These are phyloP conservation scores for Zopfochytrium polystomum DNA, from an alignment of 371 early-diverging fungal species.

Conservation along the genomic window DNA sequence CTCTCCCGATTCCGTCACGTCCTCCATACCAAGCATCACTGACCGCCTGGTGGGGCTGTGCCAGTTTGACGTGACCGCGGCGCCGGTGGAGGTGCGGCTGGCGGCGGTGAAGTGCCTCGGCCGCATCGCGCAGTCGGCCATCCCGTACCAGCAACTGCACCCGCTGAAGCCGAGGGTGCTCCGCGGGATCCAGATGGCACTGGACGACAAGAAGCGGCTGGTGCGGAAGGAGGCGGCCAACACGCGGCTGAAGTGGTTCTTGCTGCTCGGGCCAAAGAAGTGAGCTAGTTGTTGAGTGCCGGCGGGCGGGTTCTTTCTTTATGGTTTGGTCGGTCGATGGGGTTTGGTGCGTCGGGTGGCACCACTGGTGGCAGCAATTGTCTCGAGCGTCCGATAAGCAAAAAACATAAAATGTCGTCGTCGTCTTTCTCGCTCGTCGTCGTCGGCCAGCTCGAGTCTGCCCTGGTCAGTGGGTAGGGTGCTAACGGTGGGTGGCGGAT, in stretches of 20 bases:
- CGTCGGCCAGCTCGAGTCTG: slow-evolving; percentile 51
- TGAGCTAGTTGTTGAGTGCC: not conserved
- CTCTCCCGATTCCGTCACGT: not conserved
- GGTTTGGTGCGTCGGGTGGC: not conserved
- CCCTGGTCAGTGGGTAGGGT: slow-evolving; percentile 23
- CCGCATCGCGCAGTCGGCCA: slow-evolving; percentile 55
- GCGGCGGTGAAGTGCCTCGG: slow-evolving; percentile 70
- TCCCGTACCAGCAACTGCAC: slow-evolving; percentile 53
- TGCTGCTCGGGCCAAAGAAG: slow-evolving; percentile 29
- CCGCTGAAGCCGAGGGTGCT: slow-evolving; percentile 64
- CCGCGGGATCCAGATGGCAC: slow-evolving; percentile 53
- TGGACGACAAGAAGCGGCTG: slow-evolving; percentile 85
- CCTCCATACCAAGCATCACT: not conserved
- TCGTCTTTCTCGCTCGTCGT: slow-evolving; percentile 40
- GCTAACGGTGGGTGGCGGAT: too few relatives aligned
- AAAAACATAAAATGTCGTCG: not conserved
- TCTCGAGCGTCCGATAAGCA: not conserved
- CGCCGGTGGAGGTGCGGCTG: slow-evolving; percentile 55
- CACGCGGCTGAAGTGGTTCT: slow-evolving; percentile 80
- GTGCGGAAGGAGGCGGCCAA: slow-evolving; percentile 87
- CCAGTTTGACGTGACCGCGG: not conserved
- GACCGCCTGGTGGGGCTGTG: not conserved
- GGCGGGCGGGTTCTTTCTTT: not conserved
- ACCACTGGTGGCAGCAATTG: too few relatives aligned
- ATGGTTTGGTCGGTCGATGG: not conserved